A percentile compares a stretch with the other conserved stretches of the same genome.
Evolutionary conservation across 352 stramenopile genomes (phyloP).

Genomic region (Pythium insidiosum): DNA sequence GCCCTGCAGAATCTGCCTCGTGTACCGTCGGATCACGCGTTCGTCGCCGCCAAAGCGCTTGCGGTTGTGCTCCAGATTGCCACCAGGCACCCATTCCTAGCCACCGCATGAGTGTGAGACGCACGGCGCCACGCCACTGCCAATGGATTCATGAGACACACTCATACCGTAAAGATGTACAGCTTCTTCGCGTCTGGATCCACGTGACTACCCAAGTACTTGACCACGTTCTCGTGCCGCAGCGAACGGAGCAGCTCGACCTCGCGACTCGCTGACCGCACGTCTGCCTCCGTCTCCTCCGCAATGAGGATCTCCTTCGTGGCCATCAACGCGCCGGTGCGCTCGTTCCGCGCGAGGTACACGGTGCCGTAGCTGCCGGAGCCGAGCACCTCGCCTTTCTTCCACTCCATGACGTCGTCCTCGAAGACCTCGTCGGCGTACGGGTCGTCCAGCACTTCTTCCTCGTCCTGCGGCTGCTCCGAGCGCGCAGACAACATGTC

Average conservation of each 20-base stretch:
- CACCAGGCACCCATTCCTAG: conserved; percentile 83
- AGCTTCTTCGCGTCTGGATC: conserved; percentile 37
- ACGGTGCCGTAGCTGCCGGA: conserved; percentile 63
- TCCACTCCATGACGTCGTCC: conserved; percentile 49
- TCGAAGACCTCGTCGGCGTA: conserved; percentile 43
- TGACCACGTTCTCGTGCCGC: conserved; percentile 84
- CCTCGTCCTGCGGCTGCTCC: neutral
- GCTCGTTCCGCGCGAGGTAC: conserved; percentile 83
- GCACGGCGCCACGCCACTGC: neutral
- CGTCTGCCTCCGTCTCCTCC: conserved; percentile 20
- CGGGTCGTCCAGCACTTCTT: conserved; percentile 9
- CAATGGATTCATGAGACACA: neutral
- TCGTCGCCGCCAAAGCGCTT: conserved; percentile 78
- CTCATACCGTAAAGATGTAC: conserved; percentile 66
- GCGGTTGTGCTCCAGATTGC: conserved; percentile 72
- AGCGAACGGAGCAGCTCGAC: conserved; percentile 84
- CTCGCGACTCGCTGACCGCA: conserved; percentile 36
- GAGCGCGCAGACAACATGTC: conserved; percentile 1
- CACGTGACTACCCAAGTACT: conserved; percentile 79
- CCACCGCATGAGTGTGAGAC: neutral
- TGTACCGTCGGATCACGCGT: conserved; percentile 64
- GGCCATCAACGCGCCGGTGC: conserved; percentile 67
- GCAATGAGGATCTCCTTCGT: conserved; percentile 33
- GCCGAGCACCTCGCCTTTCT: conserved; percentile 42
- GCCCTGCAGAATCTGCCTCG: conserved; percentile 68